Percentiles rank a stretch among this genome's conserved stretches.
These are phyloP conservation scores for Malania oleifera DNA, from an alignment of 164 flowering plant species.

Conservation along the genomic window DNA sequence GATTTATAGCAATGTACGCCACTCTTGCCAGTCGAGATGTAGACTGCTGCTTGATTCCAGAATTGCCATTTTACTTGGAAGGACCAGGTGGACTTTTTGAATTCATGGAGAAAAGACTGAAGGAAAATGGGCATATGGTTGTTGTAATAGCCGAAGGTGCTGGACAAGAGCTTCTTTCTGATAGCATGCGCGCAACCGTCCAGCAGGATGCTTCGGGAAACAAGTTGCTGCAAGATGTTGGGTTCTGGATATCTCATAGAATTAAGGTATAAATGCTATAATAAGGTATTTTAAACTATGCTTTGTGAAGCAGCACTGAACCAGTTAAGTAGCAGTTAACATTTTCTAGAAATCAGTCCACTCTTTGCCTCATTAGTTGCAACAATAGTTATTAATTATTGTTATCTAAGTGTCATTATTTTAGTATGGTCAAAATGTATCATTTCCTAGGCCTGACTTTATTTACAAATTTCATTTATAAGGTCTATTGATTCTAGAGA, in stretches of 20 bases:
- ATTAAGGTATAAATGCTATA: slow-evolving; percentile 26
- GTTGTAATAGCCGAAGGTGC: slow-evolving; percentile 66
- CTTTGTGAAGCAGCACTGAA: too few species aligned
- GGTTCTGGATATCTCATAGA: slow-evolving; percentile 37
- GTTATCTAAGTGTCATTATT: too few species aligned
- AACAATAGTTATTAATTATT: too few species aligned
- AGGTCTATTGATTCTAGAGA: too few species aligned
- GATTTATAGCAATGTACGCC: slow-evolving; percentile 70
- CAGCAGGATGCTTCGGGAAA: slow-evolving; percentile 43
- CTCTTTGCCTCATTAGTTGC: too few species aligned
- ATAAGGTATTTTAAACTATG: too few species aligned
- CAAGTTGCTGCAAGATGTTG: slow-evolving; percentile 38
- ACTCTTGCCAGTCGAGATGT: slow-evolving; percentile 79
- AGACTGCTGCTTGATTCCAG: slow-evolving; percentile 70
- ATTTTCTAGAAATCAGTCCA: too few species aligned
- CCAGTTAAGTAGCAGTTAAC: too few species aligned
- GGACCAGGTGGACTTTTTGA: slow-evolving; percentile 58
- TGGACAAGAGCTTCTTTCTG: slow-evolving; percentile 50
- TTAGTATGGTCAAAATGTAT: too few species aligned
- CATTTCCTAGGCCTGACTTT: too few species aligned
- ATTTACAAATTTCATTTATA: too few species aligned
- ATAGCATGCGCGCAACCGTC: slow-evolving; percentile 19
- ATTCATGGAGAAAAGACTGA: slow-evolving; percentile 40
- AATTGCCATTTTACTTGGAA: slow-evolving; percentile 57
- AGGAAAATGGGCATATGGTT: slow-evolving; percentile 60